These are phyloP conservation scores for Aspergillus cavernicola DNA, from an alignment of 495 filamentous ascomycete species.

Conservation along the genomic window DNA sequence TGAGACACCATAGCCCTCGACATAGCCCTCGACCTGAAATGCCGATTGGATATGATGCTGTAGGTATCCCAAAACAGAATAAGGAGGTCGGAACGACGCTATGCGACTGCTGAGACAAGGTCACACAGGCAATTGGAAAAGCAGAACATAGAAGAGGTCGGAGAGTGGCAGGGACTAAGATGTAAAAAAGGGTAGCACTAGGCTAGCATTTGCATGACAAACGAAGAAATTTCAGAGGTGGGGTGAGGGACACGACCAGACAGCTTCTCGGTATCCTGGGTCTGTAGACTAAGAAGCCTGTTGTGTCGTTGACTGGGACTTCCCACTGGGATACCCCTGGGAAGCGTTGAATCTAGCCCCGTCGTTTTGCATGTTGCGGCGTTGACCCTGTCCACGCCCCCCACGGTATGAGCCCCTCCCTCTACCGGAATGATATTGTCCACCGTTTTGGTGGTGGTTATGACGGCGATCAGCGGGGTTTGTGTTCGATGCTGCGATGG, in stretches of 20 bases:
- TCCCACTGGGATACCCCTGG: constrained; percentile 28
- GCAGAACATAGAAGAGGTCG: constrained; percentile 1
- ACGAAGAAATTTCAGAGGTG: constrained; percentile 3
- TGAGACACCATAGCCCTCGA: not conserved
- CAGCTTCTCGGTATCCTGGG: not conserved
- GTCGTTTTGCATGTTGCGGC: constrained; percentile 36
- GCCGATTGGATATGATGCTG: not conserved
- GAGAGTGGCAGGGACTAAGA: constrained; percentile 2
- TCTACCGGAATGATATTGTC: constrained; percentile 34
- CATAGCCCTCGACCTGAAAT: not conserved
- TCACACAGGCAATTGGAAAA: not conserved
- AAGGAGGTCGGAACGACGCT: not conserved
- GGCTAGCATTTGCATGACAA: not conserved
- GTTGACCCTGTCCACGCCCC: constrained; percentile 43
- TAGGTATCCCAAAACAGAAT: not conserved
- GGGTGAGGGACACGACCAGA: not conserved
- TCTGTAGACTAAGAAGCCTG: constrained; percentile 22
- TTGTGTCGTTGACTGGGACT: constrained; percentile 34
- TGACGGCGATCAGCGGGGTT: constrained; percentile 37
- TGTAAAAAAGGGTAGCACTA: not conserved
- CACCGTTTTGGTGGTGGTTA: constrained; percentile 33
- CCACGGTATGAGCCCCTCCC: constrained; percentile 43
- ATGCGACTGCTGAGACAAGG: constrained; percentile 6
- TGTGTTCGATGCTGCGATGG: constrained; percentile 19
- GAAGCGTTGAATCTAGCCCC: constrained; percentile 25